phyloP scores from a whole-genome alignment of 306 rosid genomes.

The Pachyrhizus erosus region DNA sequence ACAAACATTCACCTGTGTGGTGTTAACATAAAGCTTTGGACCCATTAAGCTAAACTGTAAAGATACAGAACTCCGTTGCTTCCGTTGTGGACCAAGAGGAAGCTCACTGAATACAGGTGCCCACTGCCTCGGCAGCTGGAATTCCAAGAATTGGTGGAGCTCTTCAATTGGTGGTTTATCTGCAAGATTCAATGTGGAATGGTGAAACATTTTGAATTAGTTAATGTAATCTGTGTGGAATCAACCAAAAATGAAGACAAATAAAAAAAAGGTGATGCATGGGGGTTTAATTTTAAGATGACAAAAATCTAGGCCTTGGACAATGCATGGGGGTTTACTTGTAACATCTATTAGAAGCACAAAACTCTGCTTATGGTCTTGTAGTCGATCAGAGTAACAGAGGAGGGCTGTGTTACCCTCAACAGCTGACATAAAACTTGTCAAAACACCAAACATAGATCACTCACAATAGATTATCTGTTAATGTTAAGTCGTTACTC shows the following conservation, averaged over 20 bases:
- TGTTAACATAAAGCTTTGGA: constrained; percentile 89
- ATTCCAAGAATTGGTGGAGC: constrained; percentile 98
- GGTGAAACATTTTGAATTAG: constrained; percentile 26
- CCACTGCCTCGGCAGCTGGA: constrained; percentile 98
- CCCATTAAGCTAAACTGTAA: constrained; percentile 97
- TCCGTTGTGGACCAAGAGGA: constrained; percentile 98
- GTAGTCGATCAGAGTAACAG: neutral
- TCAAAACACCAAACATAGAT: too few species aligned
- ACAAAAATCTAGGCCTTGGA: neutral
- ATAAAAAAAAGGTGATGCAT: constrained; percentile 1
- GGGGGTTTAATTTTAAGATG: constrained; percentile 9
- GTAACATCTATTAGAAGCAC: constrained; percentile 1
- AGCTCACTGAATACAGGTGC: constrained; percentile 98
- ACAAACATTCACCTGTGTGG: constrained; percentile 62
- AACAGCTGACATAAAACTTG: too few species aligned
- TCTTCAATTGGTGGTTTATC: constrained; percentile 95
- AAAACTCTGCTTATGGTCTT: neutral
- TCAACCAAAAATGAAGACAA: constrained; percentile 6
- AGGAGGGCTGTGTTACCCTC: neutral
- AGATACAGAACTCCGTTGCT: constrained; percentile 72
- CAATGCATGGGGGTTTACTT: neutral
- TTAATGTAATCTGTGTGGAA: constrained; percentile 4
- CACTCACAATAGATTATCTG: too few species aligned
- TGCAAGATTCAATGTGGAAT: constrained; percentile 50
- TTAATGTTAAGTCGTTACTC: too few species aligned